A percentile compares a stretch with the other conserved stretches of the same genome.
These are phyloP conservation scores for Colletotrichum trifolii DNA, from an alignment of 2,329 filamentous ascomycete genomes.

Conservation along the genomic window DNA sequence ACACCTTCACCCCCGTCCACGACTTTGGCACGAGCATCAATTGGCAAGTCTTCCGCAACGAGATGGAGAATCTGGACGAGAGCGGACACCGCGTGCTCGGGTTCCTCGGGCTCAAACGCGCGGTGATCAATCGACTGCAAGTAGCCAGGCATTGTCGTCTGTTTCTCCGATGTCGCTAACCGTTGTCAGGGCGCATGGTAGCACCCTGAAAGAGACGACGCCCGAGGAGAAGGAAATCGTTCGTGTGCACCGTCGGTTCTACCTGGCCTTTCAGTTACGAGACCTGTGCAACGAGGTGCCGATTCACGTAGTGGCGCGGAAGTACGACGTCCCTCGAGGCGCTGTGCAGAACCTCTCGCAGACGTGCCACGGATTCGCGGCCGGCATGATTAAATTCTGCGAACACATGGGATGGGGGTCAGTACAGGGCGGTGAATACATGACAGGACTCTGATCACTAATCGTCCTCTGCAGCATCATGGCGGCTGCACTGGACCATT, in stretches of 20 bases:
- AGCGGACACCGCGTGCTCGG: conserved; percentile 75
- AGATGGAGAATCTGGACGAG: conserved; percentile 77
- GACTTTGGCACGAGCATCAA: conserved; percentile 65
- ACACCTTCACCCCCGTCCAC: conserved; percentile 80
- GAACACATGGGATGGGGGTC: conserved; percentile 79
- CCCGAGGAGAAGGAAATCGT: conserved; percentile 68
- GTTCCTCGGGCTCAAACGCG: conserved; percentile 76
- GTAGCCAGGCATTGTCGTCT: conserved; percentile 37
- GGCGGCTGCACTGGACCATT: conserved; percentile 78
- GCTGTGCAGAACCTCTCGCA: conserved; percentile 78
- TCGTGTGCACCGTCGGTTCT: conserved; percentile 77
- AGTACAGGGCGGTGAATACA: conserved; percentile 37
- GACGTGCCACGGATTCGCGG: conserved; percentile 81
- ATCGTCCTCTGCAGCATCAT: conserved; percentile 63
- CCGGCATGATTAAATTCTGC: conserved; percentile 84
- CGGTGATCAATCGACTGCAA: conserved; percentile 74
- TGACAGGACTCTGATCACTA: conserved; percentile 12
- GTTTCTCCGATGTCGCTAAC: conserved; percentile 28
- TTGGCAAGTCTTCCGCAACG: conserved; percentile 78
- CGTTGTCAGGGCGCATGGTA: conserved; percentile 71
- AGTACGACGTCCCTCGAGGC: conserved; percentile 77
- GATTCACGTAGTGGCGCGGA: conserved; percentile 74
- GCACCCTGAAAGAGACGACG: conserved; percentile 70
- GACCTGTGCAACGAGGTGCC: conserved; percentile 83
- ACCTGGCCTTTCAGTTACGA: conserved; percentile 80